Base-by-base conservation (phyloP, 2,329 filamentous ascomycete genomes). In the Apiospora malaysiana region DNA sequence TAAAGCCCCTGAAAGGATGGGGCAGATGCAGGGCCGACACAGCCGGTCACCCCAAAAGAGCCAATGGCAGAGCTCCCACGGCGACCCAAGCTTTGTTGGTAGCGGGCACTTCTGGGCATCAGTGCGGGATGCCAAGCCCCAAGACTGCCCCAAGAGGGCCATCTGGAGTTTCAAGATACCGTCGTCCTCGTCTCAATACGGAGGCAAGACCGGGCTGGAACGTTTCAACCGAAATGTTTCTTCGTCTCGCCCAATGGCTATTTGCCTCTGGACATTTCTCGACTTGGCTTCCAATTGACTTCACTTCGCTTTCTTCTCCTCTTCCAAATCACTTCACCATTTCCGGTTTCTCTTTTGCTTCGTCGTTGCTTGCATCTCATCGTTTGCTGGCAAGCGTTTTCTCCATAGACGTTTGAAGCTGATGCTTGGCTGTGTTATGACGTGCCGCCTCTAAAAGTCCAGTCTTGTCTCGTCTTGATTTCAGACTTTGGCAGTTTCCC, bases 221-320 rank as follows among this genome's bases (percentile, higher is more conserved):
- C 56, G 56, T 63, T 63, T 63, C 56, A 63, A 63, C 32, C 56
- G 56, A 63, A 14, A 40, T 63, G 56, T 63, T 63, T 63, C 56
- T 21, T 63, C 56, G 56, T 63, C 32, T 27, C 56, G 32, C 8
- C 51, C 51, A 59, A 59, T 40, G 6, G 9, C 3, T 18, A 63
- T 63, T 40, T 40, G 32, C 18, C n/a, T 63, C 18, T n/a, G 32
- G 51, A 59, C 49, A 56, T 18, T 32, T 25, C 49, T 32, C 27
- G 49, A 56, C 49, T 25, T 49, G 12, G 10, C n/a, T 49, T 49
- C 14, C 4, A 51, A 4, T 27, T 51, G 32, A 32, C n/a, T n/a
- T n/a, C n/a, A 32, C 32, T 16, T 27, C 4, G 9, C 21, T 27
- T 32, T 14, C 18, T 63, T 9, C 40, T 21, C 16, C 27, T n/a